These are phyloP conservation scores for Trichoderma citrinoviride DNA, from an alignment of 2,329 filamentous ascomycete species.

Conservation along the genomic window DNA sequence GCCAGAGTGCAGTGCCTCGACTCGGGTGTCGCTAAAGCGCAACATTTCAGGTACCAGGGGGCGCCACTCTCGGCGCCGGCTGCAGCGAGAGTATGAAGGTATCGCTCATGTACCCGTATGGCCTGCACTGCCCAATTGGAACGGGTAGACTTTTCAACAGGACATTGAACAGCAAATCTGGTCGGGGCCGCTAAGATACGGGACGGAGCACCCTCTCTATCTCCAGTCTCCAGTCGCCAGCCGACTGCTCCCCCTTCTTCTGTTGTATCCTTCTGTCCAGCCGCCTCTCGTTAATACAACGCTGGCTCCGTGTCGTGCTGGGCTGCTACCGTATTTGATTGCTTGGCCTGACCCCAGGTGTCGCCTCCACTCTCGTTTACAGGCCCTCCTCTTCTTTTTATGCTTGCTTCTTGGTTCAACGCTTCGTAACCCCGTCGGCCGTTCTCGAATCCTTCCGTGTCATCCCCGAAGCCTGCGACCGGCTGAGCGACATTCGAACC, in stretches of 20 bases:
- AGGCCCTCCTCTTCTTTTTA: background rate
- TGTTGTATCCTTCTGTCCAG: background rate
- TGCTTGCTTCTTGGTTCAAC: background rate
- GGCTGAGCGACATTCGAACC: background rate
- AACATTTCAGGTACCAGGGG: background rate
- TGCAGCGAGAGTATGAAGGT: background rate
- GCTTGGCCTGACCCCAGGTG: background rate
- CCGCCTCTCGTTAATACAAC: slow-evolving; percentile 14
- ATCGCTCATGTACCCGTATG: slow-evolving; percentile 16
- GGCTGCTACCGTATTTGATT: background rate
- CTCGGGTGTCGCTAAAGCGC: slow-evolving; percentile 3
- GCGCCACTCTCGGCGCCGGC: background rate
- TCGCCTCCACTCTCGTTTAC: slow-evolving; percentile 18
- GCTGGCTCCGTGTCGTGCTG: background rate
- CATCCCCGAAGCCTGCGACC: slow-evolving; percentile 6
- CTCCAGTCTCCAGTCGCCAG: background rate
- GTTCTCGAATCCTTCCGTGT: background rate
- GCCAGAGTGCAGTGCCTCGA: background rate
- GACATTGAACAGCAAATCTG: slow-evolving; percentile 5
- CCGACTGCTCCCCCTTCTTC: slow-evolving; percentile 18
- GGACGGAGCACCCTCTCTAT: slow-evolving; percentile 11
- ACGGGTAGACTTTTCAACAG: slow-evolving; percentile 14
- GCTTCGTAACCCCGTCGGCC: background rate
- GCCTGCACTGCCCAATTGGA: background rate
- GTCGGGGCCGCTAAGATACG: slow-evolving; percentile 12